Percentiles rank a stretch among this genome's conserved stretches.
Conservation (phyloP, 495 filamentous ascomycete species). For the Annulohypoxylon bovei region DNA sequence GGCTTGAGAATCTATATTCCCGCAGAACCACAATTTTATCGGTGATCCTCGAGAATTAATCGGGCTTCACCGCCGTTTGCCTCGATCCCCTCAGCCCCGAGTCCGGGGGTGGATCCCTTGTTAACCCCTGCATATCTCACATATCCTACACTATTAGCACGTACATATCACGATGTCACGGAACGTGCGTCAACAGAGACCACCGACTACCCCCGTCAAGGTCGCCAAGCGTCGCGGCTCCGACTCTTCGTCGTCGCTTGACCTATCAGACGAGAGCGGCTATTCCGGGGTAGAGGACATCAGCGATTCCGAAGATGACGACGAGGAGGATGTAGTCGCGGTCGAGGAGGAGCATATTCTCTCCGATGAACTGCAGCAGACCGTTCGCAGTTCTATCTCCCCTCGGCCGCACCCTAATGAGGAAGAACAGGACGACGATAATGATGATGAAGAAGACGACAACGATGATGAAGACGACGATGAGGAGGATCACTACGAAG, state of each 20-base stretch:
- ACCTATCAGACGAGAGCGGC: slow-evolving; percentile 71
- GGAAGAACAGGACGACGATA: slow-evolving; percentile 47
- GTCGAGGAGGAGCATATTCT: slow-evolving; percentile 79
- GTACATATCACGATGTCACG: slow-evolving; percentile 56
- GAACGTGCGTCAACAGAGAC: slow-evolving; percentile 62
- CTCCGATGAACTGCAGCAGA: slow-evolving; percentile 48
- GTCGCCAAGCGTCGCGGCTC: slow-evolving; percentile 52
- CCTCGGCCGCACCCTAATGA: slow-evolving; percentile 55
- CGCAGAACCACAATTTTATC: slow-evolving; percentile 6
- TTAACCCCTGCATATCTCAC: slow-evolving; percentile 32
- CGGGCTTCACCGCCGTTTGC: slow-evolving; percentile 54
- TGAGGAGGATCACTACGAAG: slow-evolving; percentile 51
- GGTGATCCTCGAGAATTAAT: slow-evolving; percentile 14
- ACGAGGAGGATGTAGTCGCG: slow-evolving; percentile 76
- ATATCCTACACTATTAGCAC: slow-evolving; percentile 22
- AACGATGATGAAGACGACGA: slow-evolving; percentile 51
- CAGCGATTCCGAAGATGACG: slow-evolving; percentile 75
- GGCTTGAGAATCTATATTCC: slow-evolving; percentile 17
- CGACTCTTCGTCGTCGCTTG: slow-evolving; percentile 56
- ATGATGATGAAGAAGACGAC: slow-evolving; percentile 50
- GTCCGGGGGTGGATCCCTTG: slow-evolving; percentile 33
- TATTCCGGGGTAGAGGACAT: slow-evolving; percentile 81
- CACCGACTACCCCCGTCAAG: slow-evolving; percentile 54
- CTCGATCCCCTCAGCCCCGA: slow-evolving; percentile 33
- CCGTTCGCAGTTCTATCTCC: slow-evolving; percentile 44